A percentile compares a stretch with the other conserved stretches of the same genome.
Evolutionary conservation across 1,284 basidiomycete species (phyloP).

Genomic region (Naganishia liquefaciens): DNA sequence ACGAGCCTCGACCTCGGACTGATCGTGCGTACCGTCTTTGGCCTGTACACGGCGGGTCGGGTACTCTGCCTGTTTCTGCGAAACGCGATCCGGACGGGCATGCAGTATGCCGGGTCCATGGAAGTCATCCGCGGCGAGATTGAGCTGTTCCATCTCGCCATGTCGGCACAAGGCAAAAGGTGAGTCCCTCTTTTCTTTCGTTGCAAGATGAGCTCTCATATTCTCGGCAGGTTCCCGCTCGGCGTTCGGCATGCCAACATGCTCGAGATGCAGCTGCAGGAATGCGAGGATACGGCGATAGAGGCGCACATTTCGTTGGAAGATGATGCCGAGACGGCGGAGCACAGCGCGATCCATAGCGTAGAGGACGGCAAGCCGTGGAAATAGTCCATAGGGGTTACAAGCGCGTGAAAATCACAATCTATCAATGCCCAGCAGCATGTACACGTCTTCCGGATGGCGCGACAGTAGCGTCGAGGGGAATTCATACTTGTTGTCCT

Average conservation of each 20-base stretch:
- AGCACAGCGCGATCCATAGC: background rate
- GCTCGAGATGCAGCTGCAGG: constrained; percentile 16
- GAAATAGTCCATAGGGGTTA: constrained; percentile 13
- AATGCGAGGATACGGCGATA: constrained; percentile 7
- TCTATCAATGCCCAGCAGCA: constrained; percentile 52
- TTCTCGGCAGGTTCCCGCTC: constrained; percentile 16
- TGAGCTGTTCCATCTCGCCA: constrained; percentile 41
- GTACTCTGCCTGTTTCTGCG: constrained; percentile 45
- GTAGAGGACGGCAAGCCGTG: constrained; percentile 15
- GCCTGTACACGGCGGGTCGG: constrained; percentile 41
- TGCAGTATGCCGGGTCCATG: constrained; percentile 33
- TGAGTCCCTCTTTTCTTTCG: background rate
- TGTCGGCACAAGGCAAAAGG: constrained; percentile 29
- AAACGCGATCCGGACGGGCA: constrained; percentile 38
- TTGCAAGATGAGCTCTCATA: background rate
- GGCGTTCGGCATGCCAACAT: constrained; percentile 26
- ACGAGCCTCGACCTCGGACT: constrained; percentile 41
- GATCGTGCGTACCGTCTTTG: constrained; percentile 28
- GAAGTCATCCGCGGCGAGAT: constrained; percentile 41
- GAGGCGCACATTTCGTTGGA: constrained; percentile 14
- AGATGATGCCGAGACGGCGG: constrained; percentile 1
- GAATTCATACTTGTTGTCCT: constrained; percentile 81
- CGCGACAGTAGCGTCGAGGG: constrained; percentile 80
- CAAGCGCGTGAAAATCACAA: background rate
- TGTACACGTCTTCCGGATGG: constrained; percentile 56